Conservation (phyloP, 2,329 filamentous ascomycete genomes). For the Pseudocercospora ulei region DNA sequence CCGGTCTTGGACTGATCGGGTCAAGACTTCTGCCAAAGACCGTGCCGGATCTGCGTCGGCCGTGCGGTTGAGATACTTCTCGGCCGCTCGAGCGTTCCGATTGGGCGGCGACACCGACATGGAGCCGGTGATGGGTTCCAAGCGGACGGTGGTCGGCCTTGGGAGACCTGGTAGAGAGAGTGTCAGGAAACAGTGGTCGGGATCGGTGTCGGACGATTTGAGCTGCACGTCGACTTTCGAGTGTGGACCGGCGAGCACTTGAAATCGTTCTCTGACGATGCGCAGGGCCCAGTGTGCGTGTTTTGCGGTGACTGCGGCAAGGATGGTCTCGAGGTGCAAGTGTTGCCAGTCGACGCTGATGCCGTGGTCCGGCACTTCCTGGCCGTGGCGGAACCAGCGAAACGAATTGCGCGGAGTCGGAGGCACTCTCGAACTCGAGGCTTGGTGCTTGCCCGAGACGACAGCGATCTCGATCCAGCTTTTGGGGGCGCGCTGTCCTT, state of each 20-base stretch:
- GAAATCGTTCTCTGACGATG: conserved; percentile 54
- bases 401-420: conserved; percentile 42
- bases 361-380: conserved; percentile 57
- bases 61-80: conserved; percentile 56
- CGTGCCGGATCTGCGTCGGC: conserved; percentile 33
- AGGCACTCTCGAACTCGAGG: conserved; percentile 29
- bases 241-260: conserved; percentile 32
- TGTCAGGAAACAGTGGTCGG: conserved; percentile 56
- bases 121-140: conserved; percentile 71
- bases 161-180: conserved; percentile 60
- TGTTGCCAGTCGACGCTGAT: conserved; percentile 56
- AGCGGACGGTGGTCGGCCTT: conserved; percentile 48
- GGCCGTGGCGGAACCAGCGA: conserved; percentile 77
- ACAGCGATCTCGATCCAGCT: conserved; percentile 88
- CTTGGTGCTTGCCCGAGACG: conserved; percentile 48
- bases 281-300: conserved; percentile 64
- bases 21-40: conserved; percentile 13
- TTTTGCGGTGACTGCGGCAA: conserved; percentile 63
- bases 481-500: conserved; percentile 58
- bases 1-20: conserved; percentile 45
- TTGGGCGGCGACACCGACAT: conserved; percentile 57
- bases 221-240: conserved; percentile 36
- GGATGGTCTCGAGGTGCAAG: conserved; percentile 63
- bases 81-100: conserved; percentile 41
- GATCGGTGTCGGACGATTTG: conserved; percentile 50